These are phyloP conservation scores for Talaromyces liani DNA, from an alignment of 495 filamentous ascomycete species.

Conservation along the genomic window DNA sequence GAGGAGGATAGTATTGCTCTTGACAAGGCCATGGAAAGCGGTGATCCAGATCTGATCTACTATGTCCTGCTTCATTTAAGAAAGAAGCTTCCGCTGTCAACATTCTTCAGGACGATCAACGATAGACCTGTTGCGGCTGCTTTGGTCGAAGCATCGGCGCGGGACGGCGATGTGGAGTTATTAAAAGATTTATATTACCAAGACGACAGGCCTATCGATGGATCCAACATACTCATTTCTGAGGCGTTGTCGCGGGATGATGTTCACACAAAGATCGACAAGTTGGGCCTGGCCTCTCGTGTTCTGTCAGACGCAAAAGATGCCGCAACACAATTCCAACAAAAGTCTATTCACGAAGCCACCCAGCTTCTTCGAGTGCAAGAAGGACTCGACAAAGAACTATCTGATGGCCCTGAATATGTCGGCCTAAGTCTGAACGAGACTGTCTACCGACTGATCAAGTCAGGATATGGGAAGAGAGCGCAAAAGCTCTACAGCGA, in stretches of 20 bases:
- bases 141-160: constrained; percentile 77
- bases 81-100: constrained; percentile 81
- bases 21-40: constrained; percentile 94
- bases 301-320: constrained; percentile 80
- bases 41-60: constrained; percentile 86
- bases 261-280: constrained; percentile 60
- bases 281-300: constrained; percentile 76
- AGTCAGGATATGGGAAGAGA: constrained; percentile 65
- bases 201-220: constrained; percentile 87
- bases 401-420: constrained; percentile 57
- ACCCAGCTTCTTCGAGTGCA: constrained; percentile 74
- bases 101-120: constrained; percentile 90
- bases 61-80: constrained; percentile 84
- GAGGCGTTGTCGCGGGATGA: constrained; percentile 69
- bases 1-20: constrained; percentile 93
- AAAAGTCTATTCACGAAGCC: constrained; percentile 70
- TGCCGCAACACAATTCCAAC: constrained; percentile 54
- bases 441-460: constrained; percentile 77
- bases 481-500: constrained; percentile 82
- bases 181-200: constrained; percentile 97
- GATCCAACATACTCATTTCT: constrained; percentile 74
- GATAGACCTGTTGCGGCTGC: constrained; percentile 79
- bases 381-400: constrained; percentile 74
- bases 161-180: constrained; percentile 67
- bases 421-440: constrained; percentile 81